Base-by-base conservation (phyloP, 2,329 filamentous ascomycete genomes). In the Scedosporium boydii region DNA sequence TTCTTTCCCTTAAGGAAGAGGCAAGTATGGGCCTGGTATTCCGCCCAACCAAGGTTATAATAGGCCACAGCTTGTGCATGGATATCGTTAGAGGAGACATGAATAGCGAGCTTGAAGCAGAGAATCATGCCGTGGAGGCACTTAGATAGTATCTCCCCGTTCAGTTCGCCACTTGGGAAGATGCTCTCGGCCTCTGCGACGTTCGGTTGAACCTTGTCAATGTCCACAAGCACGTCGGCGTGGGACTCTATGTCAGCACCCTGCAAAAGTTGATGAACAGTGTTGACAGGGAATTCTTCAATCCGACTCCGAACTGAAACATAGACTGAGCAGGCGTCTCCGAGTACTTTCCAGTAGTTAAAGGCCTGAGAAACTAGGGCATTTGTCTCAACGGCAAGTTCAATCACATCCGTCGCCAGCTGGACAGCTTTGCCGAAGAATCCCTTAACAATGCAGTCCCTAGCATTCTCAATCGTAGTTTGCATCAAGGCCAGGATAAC, bases 31-130 rank as follows among this genome's bases (percentile, higher is more conserved):
- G 92, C 90, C 55, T 88, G 85, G 71, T 95, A 86, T 72, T 99
- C 95, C 1, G 91, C 90, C 90, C 93, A 98, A 51, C 95, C 95
- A 18, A 99, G 79, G 69, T 99, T 99, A 75, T 96, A 99, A 82
- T 93, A 95, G 0, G 93, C 91, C n/a, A 98, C 90, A 1, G 95
- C 91, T 74, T 96, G 93, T 3, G 93, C 93, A 72, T 97, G 90
- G 6, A 85, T 72, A 70, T 99, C 93, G 63, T 87, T 79, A 0
- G 86, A 78, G 16, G 88, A 88, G 46, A 87, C 83, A 67, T 89
- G 78, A 14, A 98, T 87, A 6, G 92, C 92, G 66, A 90, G 85
- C 73, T 98, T 99, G 73, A 96, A 90, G 5, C 91, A 89, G 18
- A 98, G 77, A 29, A 98, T 90, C 0, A 89, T 84, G 14, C 88